These are phyloP conservation scores for Fusarium papillatum DNA, from an alignment of 2,329 filamentous ascomycete species.

Conservation along the genomic window DNA sequence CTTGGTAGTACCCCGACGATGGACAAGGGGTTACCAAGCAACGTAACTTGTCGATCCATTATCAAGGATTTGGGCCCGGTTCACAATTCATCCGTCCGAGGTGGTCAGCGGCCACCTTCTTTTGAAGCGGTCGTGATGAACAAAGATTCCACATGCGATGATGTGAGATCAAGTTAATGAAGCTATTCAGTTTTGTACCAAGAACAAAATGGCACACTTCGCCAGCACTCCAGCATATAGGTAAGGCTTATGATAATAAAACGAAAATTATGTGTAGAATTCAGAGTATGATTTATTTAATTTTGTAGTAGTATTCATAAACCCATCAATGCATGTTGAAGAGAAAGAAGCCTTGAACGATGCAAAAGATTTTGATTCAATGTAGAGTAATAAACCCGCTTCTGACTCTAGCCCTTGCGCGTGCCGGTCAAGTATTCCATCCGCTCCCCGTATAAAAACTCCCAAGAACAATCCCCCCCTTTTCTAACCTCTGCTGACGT, in stretches of 20 bases:
- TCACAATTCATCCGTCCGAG: not conserved
- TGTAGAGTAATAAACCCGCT: constrained; percentile 4
- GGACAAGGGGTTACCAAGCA: not conserved
- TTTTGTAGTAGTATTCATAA: too few species aligned
- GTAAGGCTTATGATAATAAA: too few species aligned
- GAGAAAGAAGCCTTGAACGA: not conserved
- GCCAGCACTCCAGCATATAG: too few species aligned
- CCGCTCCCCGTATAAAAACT: constrained; percentile 9
- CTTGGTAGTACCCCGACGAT: not conserved
- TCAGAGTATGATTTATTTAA: too few species aligned
- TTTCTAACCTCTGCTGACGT: constrained; percentile 10
- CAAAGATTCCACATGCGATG: not conserved
- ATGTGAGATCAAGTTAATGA: not conserved
- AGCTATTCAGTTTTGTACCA: not conserved
- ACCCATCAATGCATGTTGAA: not conserved
- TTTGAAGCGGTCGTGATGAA: not conserved
- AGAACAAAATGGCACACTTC: too few species aligned
- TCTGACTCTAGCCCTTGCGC: not conserved
- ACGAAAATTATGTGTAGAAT: too few species aligned
- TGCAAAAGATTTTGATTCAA: not conserved
- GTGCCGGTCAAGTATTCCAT: not conserved
- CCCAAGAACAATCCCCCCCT: constrained; percentile 11
- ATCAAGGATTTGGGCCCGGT: not conserved
- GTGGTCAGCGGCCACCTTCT: not conserved
- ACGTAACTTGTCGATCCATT: not conserved